A percentile compares a stretch with the other conserved stretches of the same genome.
phyloP scores from a whole-genome alignment of 306 rosid genomes.

The Mucuna pruriens region DNA sequence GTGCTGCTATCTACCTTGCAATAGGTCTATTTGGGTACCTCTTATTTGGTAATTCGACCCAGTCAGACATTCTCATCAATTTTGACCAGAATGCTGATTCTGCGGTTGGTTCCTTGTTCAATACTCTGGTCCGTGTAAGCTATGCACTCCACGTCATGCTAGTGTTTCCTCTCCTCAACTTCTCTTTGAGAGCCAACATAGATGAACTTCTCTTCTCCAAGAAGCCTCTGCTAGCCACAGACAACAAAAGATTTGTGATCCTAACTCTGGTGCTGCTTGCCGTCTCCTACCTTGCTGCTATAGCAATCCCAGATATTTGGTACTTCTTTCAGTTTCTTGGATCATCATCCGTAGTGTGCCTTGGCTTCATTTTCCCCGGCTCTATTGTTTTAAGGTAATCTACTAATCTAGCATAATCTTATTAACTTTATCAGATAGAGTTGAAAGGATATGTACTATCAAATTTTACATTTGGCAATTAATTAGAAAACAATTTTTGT shows the following conservation, averaged over 20 bases:
- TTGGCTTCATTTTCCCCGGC: conserved; percentile 91
- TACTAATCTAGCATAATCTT: conserved; percentile 46
- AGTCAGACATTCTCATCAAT: conserved; percentile 81
- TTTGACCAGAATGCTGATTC: conserved; percentile 69
- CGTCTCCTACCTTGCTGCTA: conserved; percentile 77
- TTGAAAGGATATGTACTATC: no score
- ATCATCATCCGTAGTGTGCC: conserved; percentile 80
- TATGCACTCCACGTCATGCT: conserved; percentile 88
- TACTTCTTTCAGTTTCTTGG: conserved; percentile 89
- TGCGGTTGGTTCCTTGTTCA: conserved; percentile 63
- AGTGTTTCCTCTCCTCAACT: conserved; percentile 86
- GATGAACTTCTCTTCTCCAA: conserved; percentile 80
- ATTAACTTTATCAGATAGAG: no score
- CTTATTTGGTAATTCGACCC: conserved; percentile 81
- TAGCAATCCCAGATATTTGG: conserved; percentile 90
- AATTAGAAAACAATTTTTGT: no score
- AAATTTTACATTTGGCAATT: no score
- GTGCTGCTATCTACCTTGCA: conserved; percentile 68
- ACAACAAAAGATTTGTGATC: conserved; percentile 72
- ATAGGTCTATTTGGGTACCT: conserved; percentile 89
- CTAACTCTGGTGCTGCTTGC: conserved; percentile 59
- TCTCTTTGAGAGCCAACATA: conserved; percentile 78
- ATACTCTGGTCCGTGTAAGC: conserved; percentile 75
- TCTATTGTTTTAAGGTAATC: conserved; percentile 75
- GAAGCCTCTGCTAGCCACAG: conserved; percentile 57